phyloP scores from a whole-genome alignment of 768 basidiomycete genomes.

The Chalciporus sphaerocephalus region DNA sequence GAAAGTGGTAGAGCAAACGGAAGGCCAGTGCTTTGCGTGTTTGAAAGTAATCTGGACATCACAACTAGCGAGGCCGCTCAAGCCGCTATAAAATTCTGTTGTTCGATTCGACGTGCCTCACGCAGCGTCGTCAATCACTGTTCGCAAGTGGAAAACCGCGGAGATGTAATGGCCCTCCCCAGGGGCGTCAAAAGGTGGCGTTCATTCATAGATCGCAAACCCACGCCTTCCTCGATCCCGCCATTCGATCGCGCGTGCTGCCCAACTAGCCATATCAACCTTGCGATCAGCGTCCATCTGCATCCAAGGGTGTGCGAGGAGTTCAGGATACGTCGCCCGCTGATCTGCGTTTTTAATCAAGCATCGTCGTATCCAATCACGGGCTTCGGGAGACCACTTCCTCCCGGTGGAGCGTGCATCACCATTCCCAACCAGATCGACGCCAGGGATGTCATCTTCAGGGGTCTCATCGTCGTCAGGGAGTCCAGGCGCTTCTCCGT shows the following conservation, averaged over 20 bases:
- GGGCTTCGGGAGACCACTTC: slow-evolving; percentile 45
- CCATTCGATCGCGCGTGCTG: slow-evolving; percentile 47
- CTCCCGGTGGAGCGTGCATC: slow-evolving; percentile 13
- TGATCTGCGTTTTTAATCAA: slow-evolving; percentile 74
- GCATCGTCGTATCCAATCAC: slow-evolving; percentile 80
- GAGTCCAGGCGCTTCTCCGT: slow-evolving; percentile 86
- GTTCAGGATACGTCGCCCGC: slow-evolving; percentile 77
- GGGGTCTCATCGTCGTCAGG: slow-evolving; percentile 49
- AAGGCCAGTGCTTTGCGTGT: neutral
- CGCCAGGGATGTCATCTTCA: slow-evolving; percentile 11
- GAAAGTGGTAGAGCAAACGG: neutral
- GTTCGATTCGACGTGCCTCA: slow-evolving; percentile 1
- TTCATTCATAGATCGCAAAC: slow-evolving; percentile 23
- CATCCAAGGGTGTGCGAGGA: slow-evolving; percentile 83
- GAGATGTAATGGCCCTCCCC: slow-evolving; percentile 20
- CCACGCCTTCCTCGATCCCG: slow-evolving; percentile 26
- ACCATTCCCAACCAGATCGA: slow-evolving; percentile 13
- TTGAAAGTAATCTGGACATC: neutral
- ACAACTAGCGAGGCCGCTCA: neutral
- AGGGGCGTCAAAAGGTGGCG: slow-evolving; percentile 9
- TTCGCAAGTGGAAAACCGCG: slow-evolving; percentile 22
- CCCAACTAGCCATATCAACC: slow-evolving; percentile 88
- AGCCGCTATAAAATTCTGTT: neutral
- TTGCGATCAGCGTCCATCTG: slow-evolving; percentile 50
- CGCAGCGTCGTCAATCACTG: slow-evolving; percentile 13